Conservation (phyloP, 164 flowering plant genomes). For the Aristolochia contorta region DNA sequence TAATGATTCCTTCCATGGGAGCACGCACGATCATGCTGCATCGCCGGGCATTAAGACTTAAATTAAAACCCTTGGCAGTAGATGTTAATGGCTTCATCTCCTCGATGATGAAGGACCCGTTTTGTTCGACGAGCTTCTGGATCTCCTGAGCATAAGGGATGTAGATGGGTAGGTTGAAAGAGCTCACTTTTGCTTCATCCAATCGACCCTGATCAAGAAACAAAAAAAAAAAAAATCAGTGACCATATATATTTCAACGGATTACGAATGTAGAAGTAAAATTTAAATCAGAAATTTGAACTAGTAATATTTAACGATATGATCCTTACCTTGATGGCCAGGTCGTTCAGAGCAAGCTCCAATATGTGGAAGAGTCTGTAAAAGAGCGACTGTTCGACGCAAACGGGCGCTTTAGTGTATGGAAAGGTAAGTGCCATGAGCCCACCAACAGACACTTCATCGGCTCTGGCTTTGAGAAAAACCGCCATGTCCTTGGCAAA, state of each 20-base stretch:
- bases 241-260: no score
- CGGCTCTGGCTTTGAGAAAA: conserved; percentile 17
- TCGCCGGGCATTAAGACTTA: background rate
- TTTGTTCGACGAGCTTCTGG: conserved; percentile 4
- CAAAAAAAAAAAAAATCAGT: no score
- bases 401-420: no score
- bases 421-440: conserved; percentile 7
- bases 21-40: no score
- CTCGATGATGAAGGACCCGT: conserved; percentile 14
- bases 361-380: background rate
- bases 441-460: conserved; percentile 23
- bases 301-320: background rate
- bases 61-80: background rate
- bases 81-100: conserved; percentile 1
- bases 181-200: conserved; percentile 11
- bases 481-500: conserved; percentile 11
- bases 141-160: conserved; percentile 7
- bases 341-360: conserved; percentile 1
- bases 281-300: background rate
- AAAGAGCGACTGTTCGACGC: background rate
- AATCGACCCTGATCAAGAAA: conserved; percentile 10
- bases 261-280: no score
- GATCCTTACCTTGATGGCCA: background rate
- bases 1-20: conserved; percentile 1
- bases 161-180: conserved; percentile 19